A percentile compares a stretch with the other conserved stretches of the same genome.
Evolutionary conservation across 768 basidiomycete genomes (phyloP).

Genomic region (Lentinula sp.): DNA sequence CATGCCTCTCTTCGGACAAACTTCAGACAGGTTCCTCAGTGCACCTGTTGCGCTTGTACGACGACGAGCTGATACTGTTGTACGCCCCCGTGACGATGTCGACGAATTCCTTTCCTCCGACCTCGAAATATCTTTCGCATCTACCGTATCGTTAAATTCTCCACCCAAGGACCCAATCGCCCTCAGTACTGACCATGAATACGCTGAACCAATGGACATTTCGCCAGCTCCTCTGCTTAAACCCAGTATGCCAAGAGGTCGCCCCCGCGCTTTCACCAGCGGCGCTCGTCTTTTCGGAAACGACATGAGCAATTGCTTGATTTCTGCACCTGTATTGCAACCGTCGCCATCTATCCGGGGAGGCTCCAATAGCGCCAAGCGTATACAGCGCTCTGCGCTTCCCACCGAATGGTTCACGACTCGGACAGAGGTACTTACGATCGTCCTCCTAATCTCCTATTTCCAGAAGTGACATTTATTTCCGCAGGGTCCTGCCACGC

Average conservation of each 20-base stretch:
- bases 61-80: slow-evolving; percentile 12
- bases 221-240: slow-evolving; percentile 53
- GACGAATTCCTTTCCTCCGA: slow-evolving; percentile 72
- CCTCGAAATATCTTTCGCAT: slow-evolving; percentile 78
- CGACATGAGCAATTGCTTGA: slow-evolving; percentile 58
- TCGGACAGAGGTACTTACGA: slow-evolving; percentile 21
- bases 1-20: slow-evolving; percentile 50
- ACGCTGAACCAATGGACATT: slow-evolving; percentile 73
- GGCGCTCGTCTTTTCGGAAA: slow-evolving; percentile 65
- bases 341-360: slow-evolving; percentile 26
- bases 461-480: slow-evolving; percentile 4
- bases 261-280: slow-evolving; percentile 64
- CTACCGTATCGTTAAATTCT: slow-evolving; percentile 74
- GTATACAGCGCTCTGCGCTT: slow-evolving; percentile 55
- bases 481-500: slow-evolving; percentile 26
- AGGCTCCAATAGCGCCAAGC: slow-evolving; percentile 36
- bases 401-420: slow-evolving; percentile 55
- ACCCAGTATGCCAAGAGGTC: slow-evolving; percentile 21
- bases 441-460: slow-evolving; percentile 11
- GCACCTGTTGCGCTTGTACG: slow-evolving; percentile 36
- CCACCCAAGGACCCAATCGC: slow-evolving; percentile 46
- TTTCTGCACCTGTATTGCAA: slow-evolving; percentile 25
- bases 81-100: slow-evolving; percentile 39
- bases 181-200: slow-evolving; percentile 42
- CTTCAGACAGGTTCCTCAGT: slow-evolving; percentile 34